These are phyloP conservation scores for Ceratonia siliqua DNA, from an alignment of 306 rosid species.

Conservation along the genomic window DNA sequence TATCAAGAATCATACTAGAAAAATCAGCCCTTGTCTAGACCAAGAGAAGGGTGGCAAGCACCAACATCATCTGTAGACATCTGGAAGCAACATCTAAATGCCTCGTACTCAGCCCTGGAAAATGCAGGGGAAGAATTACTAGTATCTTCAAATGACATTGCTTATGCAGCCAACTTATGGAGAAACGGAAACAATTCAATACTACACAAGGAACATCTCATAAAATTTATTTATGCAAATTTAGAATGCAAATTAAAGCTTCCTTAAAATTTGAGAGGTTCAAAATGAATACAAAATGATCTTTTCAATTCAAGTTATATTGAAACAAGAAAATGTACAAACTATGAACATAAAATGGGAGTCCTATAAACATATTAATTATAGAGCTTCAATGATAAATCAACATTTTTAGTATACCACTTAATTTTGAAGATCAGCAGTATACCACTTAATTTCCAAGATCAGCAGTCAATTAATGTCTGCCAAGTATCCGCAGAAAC, in stretches of 20 bases:
- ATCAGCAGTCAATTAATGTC: slow-evolving; percentile 29
- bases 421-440: slow-evolving; percentile 29
- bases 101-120: slow-evolving; percentile 75
- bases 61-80: slow-evolving; percentile 52
- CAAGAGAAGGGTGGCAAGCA: slow-evolving; percentile 46
- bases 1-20: slow-evolving; percentile 43
- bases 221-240: slow-evolving; percentile 24
- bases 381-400: slow-evolving; percentile 21
- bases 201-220: slow-evolving; percentile 26
- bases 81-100: slow-evolving; percentile 60
- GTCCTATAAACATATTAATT: slow-evolving; percentile 18
- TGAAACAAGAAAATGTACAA: slow-evolving; percentile 26
- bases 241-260: slow-evolving; percentile 36
- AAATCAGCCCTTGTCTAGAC: slow-evolving; percentile 44
- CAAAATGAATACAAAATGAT: slow-evolving; percentile 31
- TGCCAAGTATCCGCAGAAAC: slow-evolving; percentile 24
- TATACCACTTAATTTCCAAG: slow-evolving; percentile 28
- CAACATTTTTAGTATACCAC: slow-evolving; percentile 25
- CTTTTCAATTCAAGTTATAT: slow-evolving; percentile 18
- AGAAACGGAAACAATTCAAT: slow-evolving; percentile 38
- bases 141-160: slow-evolving; percentile 47
- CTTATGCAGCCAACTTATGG: slow-evolving; percentile 44
- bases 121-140: slow-evolving; percentile 69
- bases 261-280: slow-evolving; percentile 18
- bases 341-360: background rate